These are phyloP conservation scores for Carpinus viminea DNA, from an alignment of 306 rosid genomes.

Conservation along the genomic window DNA sequence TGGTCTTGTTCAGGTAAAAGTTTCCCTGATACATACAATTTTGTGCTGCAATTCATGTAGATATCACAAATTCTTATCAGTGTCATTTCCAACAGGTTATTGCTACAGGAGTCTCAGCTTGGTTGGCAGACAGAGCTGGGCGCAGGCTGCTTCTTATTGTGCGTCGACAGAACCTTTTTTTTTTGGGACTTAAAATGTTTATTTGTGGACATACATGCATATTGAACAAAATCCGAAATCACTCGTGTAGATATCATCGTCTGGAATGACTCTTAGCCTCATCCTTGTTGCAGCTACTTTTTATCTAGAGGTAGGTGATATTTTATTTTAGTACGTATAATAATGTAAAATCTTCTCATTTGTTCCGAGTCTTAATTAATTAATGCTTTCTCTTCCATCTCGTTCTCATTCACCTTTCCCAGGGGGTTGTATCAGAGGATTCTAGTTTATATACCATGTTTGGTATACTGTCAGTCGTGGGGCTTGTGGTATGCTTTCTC, in stretches of 20 bases:
- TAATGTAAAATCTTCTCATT: not conserved
- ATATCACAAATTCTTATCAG: not conserved
- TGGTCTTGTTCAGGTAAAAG: conserved; percentile 68
- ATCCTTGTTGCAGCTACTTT: conserved; percentile 60
- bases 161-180: conserved; percentile 21
- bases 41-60: not conserved
- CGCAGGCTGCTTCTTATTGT: conserved; percentile 76
- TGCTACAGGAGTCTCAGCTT: conserved; percentile 66
- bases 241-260: conserved; percentile 60
- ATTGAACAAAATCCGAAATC: conserved; percentile 5
- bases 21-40: conserved; percentile 5
- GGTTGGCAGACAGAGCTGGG: conserved; percentile 82
- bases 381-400: conserved; percentile 12
- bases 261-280: conserved; percentile 73
- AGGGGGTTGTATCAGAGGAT: conserved; percentile 47
- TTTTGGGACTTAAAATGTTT: not conserved
- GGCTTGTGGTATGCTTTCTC: conserved; percentile 65
- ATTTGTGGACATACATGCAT: not conserved
- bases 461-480: conserved; percentile 58
- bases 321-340: not conserved
- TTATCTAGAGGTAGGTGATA: conserved; percentile 57
- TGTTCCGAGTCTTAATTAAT: not conserved
- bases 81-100: conserved; percentile 48
- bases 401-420: conserved; percentile 18
- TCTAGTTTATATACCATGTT: conserved; percentile 42